These are phyloP conservation scores for Septoria petroselini DNA, from an alignment of 2,329 filamentous ascomycete genomes.

Conservation along the genomic window DNA sequence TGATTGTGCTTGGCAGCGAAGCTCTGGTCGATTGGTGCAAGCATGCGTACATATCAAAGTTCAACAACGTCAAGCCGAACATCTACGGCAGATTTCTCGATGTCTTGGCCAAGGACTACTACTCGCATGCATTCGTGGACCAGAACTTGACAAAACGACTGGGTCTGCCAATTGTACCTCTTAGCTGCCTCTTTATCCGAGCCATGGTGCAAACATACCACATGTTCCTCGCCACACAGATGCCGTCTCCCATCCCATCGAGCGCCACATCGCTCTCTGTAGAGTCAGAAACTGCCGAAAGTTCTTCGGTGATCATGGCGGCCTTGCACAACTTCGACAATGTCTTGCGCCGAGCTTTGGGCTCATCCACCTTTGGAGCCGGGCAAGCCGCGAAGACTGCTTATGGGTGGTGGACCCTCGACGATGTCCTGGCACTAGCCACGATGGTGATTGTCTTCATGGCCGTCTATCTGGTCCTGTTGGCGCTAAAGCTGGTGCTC, in stretches of 20 bases:
- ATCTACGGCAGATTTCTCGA: constrained; percentile 90
- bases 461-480: constrained; percentile 75
- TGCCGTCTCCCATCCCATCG: constrained; percentile 69
- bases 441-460: constrained; percentile 89
- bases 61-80: constrained; percentile 91
- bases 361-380: constrained; percentile 65
- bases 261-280: constrained; percentile 63
- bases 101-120: constrained; percentile 95
- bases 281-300: constrained; percentile 45
- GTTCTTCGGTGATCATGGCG: constrained; percentile 70
- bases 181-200: constrained; percentile 92
- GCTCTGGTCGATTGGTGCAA: constrained; percentile 97
- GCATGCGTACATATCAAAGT: constrained; percentile 96
- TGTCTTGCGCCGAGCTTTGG: constrained; percentile 72
- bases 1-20: constrained; percentile 91
- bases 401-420: constrained; percentile 57
- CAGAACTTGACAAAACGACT: constrained; percentile 86
- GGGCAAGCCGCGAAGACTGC: constrained; percentile 38
- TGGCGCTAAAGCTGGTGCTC: constrained; percentile 71
- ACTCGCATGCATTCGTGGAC: constrained; percentile 89
- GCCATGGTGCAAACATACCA: constrained; percentile 94
- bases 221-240: constrained; percentile 89
- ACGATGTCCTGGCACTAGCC: constrained; percentile 68
- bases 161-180: constrained; percentile 83
- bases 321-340: constrained; percentile 76